Base-by-base conservation (phyloP, 2,329 filamentous ascomycete genomes). In the Fusarium pseudoanthophilum region DNA sequence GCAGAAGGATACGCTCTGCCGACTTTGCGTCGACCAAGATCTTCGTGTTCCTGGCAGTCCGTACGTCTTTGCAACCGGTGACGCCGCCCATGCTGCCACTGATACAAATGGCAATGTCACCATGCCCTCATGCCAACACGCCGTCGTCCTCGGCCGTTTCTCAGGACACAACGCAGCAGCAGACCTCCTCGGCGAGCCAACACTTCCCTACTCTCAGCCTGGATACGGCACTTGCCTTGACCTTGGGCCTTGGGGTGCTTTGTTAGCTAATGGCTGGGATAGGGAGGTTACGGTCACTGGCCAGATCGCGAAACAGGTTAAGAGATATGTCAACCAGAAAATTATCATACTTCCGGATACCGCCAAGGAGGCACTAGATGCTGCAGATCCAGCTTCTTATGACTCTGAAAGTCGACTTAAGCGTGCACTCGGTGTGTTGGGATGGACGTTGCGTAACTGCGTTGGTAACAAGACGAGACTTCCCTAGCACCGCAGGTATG, bases 71-170 rank as follows among this genome's bases (percentile, higher is more conserved):
- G 66, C 62, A 1, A 79, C 82, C 1, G 83, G 82, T 4, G 82
- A 84, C 43, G 72, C 81, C 0, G 82, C 82, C 1, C 72, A 71
- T 42, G 80, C 73, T 0, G 26, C 52, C 0, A 68, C 78, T 6
- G 79, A 80, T 40, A 57, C 56, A 2, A 45, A 78, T 2, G 79
- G 78, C 5, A 74, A 82, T 40, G 40, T 76, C 24, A 74, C 79
- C 4, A 51, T 83, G 24, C 84, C 83, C 80, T 83, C 79, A 3
- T 84, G 83, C 62, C 83, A 84, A 68, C 83, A 84, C 56, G 83
- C 82, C 5, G 55, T 79, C 21, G 45, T 71, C 4, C 76, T 84
- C 2, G 83, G 83, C 7, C 81, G 82, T 2, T 62, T 79, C 5
- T 75, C 80, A 0, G 80, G 81, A 1, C 60, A 83, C 46, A 83